A percentile compares a stretch with the other conserved stretches of the same genome.
These are phyloP conservation scores for Naganishia onofrii DNA, from an alignment of 768 basidiomycete species.

Conservation along the genomic window DNA sequence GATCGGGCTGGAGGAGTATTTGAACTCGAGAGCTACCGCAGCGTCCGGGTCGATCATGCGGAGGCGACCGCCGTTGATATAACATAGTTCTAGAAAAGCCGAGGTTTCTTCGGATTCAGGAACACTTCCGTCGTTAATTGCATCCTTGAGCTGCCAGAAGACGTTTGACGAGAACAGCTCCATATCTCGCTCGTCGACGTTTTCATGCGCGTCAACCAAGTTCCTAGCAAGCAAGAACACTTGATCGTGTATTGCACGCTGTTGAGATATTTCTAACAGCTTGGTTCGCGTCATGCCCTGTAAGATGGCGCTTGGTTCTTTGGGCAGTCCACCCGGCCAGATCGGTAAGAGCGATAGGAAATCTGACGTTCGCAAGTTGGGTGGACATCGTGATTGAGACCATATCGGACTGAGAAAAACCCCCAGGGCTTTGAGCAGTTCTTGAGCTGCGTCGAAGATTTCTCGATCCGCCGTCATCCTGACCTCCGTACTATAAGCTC, in stretches of 20 bases:
- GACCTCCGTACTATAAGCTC: not conserved
- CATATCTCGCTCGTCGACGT: not conserved
- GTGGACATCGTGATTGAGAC: not conserved
- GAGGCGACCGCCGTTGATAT: conserved; percentile 4
- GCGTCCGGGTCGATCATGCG: conserved; percentile 20
- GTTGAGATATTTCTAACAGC: not conserved
- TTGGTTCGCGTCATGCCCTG: not conserved
- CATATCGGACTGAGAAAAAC: not conserved
- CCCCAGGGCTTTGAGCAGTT: not conserved
- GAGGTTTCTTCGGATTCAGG: not conserved
- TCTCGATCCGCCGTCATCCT: too few species aligned
- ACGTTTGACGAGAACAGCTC: conserved; percentile 12
- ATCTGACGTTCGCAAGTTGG: not conserved
- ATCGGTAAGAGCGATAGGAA: conserved; percentile 11
- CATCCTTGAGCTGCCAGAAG: conserved; percentile 19
- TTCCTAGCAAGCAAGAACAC: not conserved
- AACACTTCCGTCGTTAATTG: not conserved
- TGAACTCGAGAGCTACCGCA: not conserved
- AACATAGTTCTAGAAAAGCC: conserved; percentile 11
- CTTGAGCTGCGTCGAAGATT: not conserved
- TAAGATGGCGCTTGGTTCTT: not conserved
- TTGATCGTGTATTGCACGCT: conserved; percentile 6
- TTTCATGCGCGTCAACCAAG: not conserved
- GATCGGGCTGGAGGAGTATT: not conserved
- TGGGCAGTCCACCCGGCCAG: conserved; percentile 4